Percentiles rank a stretch among this genome's conserved stretches.
phyloP scores from a whole-genome alignment of 108 stramenopile species.

The Asterionellopsis glacialis region DNA sequence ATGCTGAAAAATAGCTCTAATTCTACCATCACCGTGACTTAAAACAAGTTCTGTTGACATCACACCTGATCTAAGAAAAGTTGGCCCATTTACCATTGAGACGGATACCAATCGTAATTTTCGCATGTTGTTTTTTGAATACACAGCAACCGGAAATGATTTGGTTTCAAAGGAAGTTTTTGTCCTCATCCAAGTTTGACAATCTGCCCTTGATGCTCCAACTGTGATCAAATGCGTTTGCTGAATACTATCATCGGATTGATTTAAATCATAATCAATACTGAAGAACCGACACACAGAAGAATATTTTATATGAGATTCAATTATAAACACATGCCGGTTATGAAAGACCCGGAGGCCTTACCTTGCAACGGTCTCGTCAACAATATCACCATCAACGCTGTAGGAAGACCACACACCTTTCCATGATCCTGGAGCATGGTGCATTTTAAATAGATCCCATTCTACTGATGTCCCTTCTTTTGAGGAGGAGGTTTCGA shows the following conservation, averaged over 20 bases:
- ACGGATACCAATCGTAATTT: slow-evolving; percentile 35
- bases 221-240: slow-evolving; percentile 71
- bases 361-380: slow-evolving; percentile 64
- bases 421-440: slow-evolving; percentile 77
- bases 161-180: slow-evolving; percentile 50
- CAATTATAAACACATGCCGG: too few species aligned
- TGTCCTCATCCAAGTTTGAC: slow-evolving; percentile 56
- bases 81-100: slow-evolving; percentile 68
- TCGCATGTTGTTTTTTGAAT: slow-evolving; percentile 39
- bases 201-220: slow-evolving; percentile 67
- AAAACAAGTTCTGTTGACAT: slow-evolving; percentile 80
- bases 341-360: too few species aligned
- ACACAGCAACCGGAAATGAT: slow-evolving; percentile 56
- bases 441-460: slow-evolving; percentile 74
- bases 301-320: too few species aligned
- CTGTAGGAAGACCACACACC: slow-evolving; percentile 82
- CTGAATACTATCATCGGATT: slow-evolving; percentile 10
- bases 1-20: slow-evolving; percentile 80
- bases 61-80: slow-evolving; percentile 56
- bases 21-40: slow-evolving; percentile 66
- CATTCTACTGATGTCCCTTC: slow-evolving; percentile 67
- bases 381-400: slow-evolving; percentile 74
- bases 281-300: slow-evolving; percentile 1
- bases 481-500: not conserved
- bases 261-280: slow-evolving; percentile 17